Evolutionary conservation across 805 yeast species (phyloP).

Genomic region (Diddensiella santjacobensis): DNA sequence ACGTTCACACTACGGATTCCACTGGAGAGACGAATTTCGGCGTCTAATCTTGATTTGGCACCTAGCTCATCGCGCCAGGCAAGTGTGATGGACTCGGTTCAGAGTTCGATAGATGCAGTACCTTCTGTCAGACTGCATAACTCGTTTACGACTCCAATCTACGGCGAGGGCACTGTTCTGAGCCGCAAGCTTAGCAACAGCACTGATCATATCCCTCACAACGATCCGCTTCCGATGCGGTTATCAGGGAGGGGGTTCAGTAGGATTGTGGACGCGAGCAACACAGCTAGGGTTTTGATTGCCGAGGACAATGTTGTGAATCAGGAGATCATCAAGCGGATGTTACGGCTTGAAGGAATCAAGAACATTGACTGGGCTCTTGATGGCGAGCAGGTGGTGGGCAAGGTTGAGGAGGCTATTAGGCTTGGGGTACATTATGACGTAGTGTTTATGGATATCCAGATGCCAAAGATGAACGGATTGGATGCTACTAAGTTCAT

Average conservation of each 20-base stretch:
- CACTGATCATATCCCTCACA: not conserved
- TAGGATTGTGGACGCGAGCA: not conserved
- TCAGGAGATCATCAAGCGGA: slow-evolving; percentile 82
- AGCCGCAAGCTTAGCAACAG: not conserved
- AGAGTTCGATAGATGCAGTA: not conserved
- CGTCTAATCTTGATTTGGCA: not conserved
- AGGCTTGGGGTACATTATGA: slow-evolving; percentile 42
- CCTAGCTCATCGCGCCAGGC: not conserved
- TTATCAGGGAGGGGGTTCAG: not conserved
- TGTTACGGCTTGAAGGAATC: slow-evolving; percentile 78
- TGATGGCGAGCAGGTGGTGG: slow-evolving; percentile 85
- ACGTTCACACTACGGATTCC: slow-evolving; percentile 71
- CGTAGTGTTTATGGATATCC: slow-evolving; percentile 92
- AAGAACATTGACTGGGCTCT: slow-evolving; percentile 67
- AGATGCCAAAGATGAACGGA: slow-evolving; percentile 95
- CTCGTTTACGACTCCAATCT: not conserved
- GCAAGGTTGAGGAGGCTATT: slow-evolving; percentile 52
- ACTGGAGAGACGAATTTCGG: slow-evolving; percentile 11
- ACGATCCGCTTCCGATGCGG: too few relatives aligned
- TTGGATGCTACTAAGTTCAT: slow-evolving; percentile 75
- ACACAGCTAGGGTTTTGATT: slow-evolving; percentile 51
- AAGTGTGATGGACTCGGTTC: slow-evolving; percentile 5
- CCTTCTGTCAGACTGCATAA: not conserved
- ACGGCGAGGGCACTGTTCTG: not conserved
- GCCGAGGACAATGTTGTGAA: slow-evolving; percentile 95